phyloP scores from a whole-genome alignment of 768 basidiomycete species.

The Tulasnella sp. region DNA sequence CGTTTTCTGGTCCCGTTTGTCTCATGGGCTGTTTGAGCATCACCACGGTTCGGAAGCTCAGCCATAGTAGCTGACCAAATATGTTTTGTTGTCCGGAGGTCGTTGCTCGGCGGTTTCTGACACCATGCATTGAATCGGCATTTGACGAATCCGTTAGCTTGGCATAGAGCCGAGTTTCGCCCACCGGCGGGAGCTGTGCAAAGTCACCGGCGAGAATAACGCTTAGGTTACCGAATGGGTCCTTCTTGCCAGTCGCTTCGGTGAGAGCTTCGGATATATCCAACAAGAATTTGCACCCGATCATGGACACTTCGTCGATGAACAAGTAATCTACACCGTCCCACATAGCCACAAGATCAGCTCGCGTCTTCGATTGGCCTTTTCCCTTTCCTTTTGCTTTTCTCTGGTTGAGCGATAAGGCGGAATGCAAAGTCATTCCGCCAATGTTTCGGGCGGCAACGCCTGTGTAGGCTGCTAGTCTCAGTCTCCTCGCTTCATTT shows the following conservation, averaged over 20 bases:
- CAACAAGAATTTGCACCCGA: not conserved
- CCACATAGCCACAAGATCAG: conserved; percentile 9
- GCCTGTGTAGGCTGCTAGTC: conserved; percentile 12
- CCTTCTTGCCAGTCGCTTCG: not conserved
- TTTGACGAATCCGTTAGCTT: not conserved
- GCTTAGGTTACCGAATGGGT: not conserved
- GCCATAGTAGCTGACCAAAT: not conserved
- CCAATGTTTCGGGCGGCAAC: conserved; percentile 13
- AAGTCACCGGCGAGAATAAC: not conserved
- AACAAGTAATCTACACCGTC: conserved; percentile 12
- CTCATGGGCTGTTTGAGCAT: not conserved
- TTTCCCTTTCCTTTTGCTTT: not conserved
- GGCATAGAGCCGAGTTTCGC: not conserved
- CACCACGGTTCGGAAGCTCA: not conserved
- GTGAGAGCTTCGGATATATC: not conserved
- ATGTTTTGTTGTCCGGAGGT: not conserved
- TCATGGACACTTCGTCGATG: conserved; percentile 14
- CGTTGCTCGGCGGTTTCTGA: not conserved
- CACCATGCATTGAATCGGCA: not conserved
- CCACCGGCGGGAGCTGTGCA: not conserved
- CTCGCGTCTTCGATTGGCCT: not conserved
- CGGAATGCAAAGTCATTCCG: conserved; percentile 11
- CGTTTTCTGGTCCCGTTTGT: not conserved
- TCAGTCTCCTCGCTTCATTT: not conserved
- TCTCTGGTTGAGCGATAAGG: conserved; percentile 1